Conservation (phyloP, 2,329 filamentous ascomycete genomes). For the Diaporthe velutina region DNA sequence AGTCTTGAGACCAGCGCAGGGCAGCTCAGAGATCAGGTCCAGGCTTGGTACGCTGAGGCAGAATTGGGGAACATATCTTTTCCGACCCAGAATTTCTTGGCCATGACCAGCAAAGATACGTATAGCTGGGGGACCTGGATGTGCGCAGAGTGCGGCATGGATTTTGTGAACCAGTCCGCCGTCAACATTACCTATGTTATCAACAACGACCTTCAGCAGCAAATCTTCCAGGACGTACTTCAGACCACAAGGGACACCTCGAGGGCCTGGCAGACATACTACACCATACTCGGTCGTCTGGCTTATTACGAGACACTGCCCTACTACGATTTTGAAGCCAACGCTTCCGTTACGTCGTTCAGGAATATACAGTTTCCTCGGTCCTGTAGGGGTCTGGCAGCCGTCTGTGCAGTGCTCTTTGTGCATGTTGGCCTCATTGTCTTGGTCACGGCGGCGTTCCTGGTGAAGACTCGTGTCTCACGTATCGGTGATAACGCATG, state of each 20-base stretch:
- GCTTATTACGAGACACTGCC: not conserved
- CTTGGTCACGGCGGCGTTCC: not conserved
- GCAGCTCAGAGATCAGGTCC: not conserved
- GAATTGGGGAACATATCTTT: not conserved
- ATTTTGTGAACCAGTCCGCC: not conserved
- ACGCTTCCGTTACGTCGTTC: not conserved
- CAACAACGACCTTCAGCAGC: not conserved
- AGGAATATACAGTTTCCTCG: not conserved
- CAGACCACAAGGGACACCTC: not conserved
- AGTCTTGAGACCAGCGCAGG: not conserved
- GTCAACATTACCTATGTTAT: not conserved
- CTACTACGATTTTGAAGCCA: not conserved
- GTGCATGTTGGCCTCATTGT: not conserved
- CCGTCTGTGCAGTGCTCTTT: not conserved
- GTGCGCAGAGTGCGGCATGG: not conserved
- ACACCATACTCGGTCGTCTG: not conserved
- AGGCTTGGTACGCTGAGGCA: not conserved
- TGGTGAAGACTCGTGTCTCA: not conserved
- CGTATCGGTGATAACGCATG: not conserved
- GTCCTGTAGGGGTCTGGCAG: not conserved
- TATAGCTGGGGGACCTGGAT: not conserved
- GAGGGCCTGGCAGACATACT: not conserved
- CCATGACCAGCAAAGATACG: not conserved
- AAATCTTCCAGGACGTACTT: not conserved
- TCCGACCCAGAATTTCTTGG: not conserved